Evolutionary conservation across 2,329 filamentous ascomycete species (phyloP).

Genomic region (Chrysosporium queenslandicum): DNA sequence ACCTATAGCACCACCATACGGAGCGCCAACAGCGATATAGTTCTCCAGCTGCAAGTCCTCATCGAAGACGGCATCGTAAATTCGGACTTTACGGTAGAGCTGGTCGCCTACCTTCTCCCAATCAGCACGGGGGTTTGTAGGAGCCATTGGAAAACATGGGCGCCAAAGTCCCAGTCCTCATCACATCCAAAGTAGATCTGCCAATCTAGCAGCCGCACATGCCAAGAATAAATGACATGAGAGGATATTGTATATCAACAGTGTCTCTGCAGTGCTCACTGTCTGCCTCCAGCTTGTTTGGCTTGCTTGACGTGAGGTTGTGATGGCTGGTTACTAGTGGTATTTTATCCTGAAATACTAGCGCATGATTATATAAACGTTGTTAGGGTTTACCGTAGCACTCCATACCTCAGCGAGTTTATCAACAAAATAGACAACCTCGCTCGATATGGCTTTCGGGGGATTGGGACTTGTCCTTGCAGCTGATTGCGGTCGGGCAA

Average conservation of each 20-base stretch:
- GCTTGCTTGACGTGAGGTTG: background rate
- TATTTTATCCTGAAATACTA: background rate
- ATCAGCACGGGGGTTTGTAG: slow-evolving; percentile 63
- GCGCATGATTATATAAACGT: too few species aligned
- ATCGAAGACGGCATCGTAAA: slow-evolving; percentile 90
- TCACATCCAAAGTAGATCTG: background rate
- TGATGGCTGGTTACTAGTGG: slow-evolving; percentile 1
- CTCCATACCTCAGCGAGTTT: too few species aligned
- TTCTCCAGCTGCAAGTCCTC: slow-evolving; percentile 89
- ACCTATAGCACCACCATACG: slow-evolving; percentile 90
- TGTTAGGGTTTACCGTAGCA: too few species aligned
- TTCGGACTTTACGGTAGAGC: slow-evolving; percentile 89
- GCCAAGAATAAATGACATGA: background rate
- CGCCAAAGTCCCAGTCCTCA: background rate
- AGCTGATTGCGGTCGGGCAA: too few species aligned
- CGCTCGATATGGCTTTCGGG: too few species aligned
- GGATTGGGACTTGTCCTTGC: too few species aligned
- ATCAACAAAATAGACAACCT: too few species aligned
- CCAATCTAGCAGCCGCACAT: background rate
- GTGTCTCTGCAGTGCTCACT: too few species aligned
- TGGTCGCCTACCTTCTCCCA: slow-evolving; percentile 90
- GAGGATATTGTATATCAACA: too few species aligned
- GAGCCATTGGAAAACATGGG: slow-evolving; percentile 29
- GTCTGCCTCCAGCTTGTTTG: too few species aligned
- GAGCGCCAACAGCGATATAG: slow-evolving; percentile 82